A percentile compares a stretch with the other conserved stretches of the same genome.
Conservation (phyloP, 805 yeast species). For the Yamadazyma ubonensis region DNA sequence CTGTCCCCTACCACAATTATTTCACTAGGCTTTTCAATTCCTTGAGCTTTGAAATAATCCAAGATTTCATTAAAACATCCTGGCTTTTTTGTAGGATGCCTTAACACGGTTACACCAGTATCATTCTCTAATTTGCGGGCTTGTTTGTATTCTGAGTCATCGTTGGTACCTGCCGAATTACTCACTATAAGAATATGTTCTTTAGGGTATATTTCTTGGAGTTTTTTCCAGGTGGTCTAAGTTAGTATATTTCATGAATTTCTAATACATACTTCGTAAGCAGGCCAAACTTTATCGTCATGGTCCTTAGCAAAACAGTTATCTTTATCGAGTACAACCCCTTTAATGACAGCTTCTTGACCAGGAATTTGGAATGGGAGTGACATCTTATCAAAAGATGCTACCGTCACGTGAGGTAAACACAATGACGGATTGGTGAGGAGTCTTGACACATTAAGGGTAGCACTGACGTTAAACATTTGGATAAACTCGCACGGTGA, state of each 20-base stretch:
- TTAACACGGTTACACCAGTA: slow-evolving; percentile 67
- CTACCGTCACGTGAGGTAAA: slow-evolving; percentile 58
- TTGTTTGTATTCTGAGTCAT: slow-evolving; percentile 58
- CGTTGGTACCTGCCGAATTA: slow-evolving; percentile 89
- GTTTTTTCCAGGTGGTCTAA: slow-evolving; percentile 48
- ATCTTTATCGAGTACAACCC: slow-evolving; percentile 88
- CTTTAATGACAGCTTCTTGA: slow-evolving; percentile 49
- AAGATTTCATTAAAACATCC: slow-evolving; percentile 73
- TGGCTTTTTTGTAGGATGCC: slow-evolving; percentile 77
- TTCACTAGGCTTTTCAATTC: slow-evolving; percentile 40
- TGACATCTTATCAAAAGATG: slow-evolving; percentile 59
- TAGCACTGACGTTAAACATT: slow-evolving; percentile 74
- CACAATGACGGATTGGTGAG: slow-evolving; percentile 64
- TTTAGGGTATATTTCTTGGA: slow-evolving; percentile 58
- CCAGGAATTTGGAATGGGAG: slow-evolving; percentile 48
- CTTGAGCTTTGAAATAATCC: slow-evolving; percentile 53
- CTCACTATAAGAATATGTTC: slow-evolving; percentile 74
- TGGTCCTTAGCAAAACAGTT: slow-evolving; percentile 90
- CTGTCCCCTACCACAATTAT: slow-evolving; percentile 91
- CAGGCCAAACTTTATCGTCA: slow-evolving; percentile 77
- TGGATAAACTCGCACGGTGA: too few species aligned
- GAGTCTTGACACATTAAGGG: slow-evolving; percentile 62
- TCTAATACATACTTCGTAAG: slow-evolving; percentile 27
- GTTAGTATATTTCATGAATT: slow-evolving; percentile 17
- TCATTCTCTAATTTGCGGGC: slow-evolving; percentile 60